Conservation (phyloP, 805 yeast genomes). For the Lachancea mirantina region DNA sequence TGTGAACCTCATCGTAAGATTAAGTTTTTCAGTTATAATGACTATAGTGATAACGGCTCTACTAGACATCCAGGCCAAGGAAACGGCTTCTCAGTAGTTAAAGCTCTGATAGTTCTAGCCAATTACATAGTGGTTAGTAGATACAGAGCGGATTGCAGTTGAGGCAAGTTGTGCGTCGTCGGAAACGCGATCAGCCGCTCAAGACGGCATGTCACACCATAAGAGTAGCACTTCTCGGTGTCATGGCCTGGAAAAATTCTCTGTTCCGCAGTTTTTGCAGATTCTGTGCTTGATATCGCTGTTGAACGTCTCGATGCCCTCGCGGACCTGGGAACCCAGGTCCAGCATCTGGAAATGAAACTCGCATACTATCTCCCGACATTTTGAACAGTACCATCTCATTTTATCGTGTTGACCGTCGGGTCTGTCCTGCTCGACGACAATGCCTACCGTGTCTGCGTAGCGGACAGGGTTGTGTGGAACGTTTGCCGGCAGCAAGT, state of each 20-base stretch:
- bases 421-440: slow-evolving; percentile 89
- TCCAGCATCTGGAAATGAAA: slow-evolving; percentile 67
- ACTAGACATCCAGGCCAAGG: too few relatives aligned
- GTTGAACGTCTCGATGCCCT: slow-evolving; percentile 68
- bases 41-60: too few relatives aligned
- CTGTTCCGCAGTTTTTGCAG: slow-evolving; percentile 66
- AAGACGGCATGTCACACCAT: background rate
- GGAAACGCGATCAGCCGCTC: too few relatives aligned
- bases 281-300: slow-evolving; percentile 55
- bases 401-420: slow-evolving; percentile 58
- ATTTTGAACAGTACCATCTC: slow-evolving; percentile 81
- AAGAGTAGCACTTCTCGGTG: background rate
- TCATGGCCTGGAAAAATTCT: slow-evolving; percentile 61
- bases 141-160: too few relatives aligned
- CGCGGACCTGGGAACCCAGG: slow-evolving; percentile 85
- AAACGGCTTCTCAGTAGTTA: too few relatives aligned
- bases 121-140: too few relatives aligned
- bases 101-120: too few relatives aligned
- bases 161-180: too few relatives aligned
- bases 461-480: slow-evolving; percentile 91
- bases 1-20: background rate
- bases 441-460: slow-evolving; percentile 80
- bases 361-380: slow-evolving; percentile 61
- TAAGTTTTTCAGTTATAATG: background rate
- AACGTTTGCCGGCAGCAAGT: slow-evolving; percentile 70